Conservation (phyloP, 208 protist species). For the Wallacemonas sp. region DNA sequence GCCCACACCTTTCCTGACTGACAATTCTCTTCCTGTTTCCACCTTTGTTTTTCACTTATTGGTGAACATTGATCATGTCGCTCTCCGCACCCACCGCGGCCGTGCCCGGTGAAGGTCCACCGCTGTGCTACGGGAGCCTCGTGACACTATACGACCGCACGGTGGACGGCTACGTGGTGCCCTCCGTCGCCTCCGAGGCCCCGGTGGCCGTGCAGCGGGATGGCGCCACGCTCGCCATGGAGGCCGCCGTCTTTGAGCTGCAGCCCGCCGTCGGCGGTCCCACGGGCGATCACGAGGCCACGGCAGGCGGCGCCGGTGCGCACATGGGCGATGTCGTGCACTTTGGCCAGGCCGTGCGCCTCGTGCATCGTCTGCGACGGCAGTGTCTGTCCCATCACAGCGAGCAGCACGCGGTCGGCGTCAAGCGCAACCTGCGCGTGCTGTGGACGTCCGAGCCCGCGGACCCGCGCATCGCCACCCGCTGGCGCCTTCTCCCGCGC, state of each 20-base stretch:
- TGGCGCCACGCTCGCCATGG: constrained; percentile 25
- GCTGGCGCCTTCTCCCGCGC: constrained; percentile 61
- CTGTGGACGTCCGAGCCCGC: constrained; percentile 28
- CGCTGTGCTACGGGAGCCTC: constrained; percentile 39
- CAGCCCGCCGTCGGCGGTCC: constrained; percentile 28
- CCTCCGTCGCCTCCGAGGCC: constrained; percentile 38
- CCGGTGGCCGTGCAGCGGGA: constrained; percentile 43
- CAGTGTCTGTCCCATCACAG: constrained; percentile 38
- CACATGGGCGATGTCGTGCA: constrained; percentile 38
- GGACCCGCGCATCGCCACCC: constrained; percentile 21
- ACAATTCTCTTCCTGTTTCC: not conserved
- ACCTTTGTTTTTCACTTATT: constrained; percentile 12
- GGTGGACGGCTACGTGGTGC: constrained; percentile 40
- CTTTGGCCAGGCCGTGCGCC: constrained; percentile 52
- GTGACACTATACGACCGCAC: constrained; percentile 41
- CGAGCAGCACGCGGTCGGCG: constrained; percentile 41
- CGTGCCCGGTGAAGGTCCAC: not conserved
- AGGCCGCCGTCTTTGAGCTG: constrained; percentile 45
- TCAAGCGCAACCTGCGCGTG: constrained; percentile 55
- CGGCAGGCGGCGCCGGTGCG: constrained; percentile 19
- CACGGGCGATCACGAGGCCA: not conserved
- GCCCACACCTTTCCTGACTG: no score
- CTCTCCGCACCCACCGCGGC: not conserved
- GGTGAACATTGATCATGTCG: not conserved
- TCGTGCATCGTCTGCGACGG: constrained; percentile 44